Conservation (phyloP, 306 rosid genomes). For the Coriaria nepalensis region DNA sequence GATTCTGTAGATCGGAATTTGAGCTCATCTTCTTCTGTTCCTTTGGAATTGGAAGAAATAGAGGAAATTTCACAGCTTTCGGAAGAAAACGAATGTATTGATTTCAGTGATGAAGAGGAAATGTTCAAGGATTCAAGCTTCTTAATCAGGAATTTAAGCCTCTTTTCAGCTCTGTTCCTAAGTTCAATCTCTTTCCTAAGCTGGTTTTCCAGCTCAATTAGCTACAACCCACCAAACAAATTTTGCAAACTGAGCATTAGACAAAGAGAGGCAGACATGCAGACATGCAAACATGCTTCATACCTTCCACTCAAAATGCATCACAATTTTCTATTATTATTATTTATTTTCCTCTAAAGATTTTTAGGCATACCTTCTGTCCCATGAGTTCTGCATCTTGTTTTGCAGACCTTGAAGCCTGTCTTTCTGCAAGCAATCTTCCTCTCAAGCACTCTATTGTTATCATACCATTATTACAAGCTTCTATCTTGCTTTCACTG, state of each 20-base stretch:
- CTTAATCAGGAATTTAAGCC: constrained; percentile 41
- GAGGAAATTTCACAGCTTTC: constrained; percentile 31
- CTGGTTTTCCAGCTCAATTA: constrained; percentile 46
- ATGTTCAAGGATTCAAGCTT: constrained; percentile 41
- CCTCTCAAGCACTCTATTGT: constrained; percentile 74
- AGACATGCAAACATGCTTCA: no score
- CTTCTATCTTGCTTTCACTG: constrained; percentile 40
- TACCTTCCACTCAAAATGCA: neutral
- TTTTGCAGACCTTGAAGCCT: constrained; percentile 69
- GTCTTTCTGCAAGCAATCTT: constrained; percentile 79
- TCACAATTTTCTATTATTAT: neutral
- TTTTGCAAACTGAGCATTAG: neutral
- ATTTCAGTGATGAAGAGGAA: constrained; percentile 20
- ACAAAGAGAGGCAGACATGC: no score
- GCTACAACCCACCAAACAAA: constrained; percentile 21
- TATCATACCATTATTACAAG: constrained; percentile 37
- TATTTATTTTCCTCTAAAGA: neutral
- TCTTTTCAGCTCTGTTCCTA: constrained; percentile 60
- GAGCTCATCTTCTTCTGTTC: constrained; percentile 22
- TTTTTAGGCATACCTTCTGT: constrained; percentile 33
- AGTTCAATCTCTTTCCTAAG: constrained; percentile 44
- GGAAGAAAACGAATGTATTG: constrained; percentile 32
- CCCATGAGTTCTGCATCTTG: constrained; percentile 41
- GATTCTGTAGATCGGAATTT: constrained; percentile 15
- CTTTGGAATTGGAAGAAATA: constrained; percentile 21